phyloP scores from a whole-genome alignment of 2,329 filamentous ascomycete genomes.

The Colletotrichum tropicale region DNA sequence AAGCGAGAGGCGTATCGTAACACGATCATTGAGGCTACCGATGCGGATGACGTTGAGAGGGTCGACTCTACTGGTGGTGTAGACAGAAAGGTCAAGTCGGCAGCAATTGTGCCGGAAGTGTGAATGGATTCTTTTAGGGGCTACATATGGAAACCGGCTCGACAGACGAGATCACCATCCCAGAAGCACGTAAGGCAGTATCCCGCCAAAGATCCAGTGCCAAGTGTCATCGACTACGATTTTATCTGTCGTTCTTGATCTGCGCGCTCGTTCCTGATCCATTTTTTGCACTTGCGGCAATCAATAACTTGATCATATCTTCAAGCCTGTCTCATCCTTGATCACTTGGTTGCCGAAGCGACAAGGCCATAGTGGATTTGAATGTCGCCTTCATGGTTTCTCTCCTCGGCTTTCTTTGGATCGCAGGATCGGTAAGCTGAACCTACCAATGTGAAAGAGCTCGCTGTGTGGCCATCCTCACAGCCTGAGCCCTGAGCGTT shows the following conservation, averaged over 20 bases:
- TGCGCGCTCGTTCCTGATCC: too few species aligned
- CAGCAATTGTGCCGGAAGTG: slow-evolving; percentile 1
- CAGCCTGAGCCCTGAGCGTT: background rate
- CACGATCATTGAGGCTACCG: background rate
- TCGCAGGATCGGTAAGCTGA: background rate
- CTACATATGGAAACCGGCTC: background rate
- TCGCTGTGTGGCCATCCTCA: background rate
- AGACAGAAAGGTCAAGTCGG: background rate
- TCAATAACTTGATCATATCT: too few species aligned
- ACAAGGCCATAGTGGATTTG: background rate
- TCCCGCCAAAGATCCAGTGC: too few species aligned
- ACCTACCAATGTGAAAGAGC: too few species aligned
- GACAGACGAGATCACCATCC: background rate
- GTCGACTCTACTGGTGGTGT: background rate
- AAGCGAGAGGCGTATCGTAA: background rate
- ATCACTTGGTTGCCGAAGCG: slow-evolving; percentile 29
- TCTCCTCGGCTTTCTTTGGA: background rate
- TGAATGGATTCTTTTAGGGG: background rate
- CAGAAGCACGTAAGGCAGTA: background rate
- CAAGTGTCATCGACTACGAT: too few species aligned
- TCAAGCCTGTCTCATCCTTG: background rate
- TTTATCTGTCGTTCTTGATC: too few species aligned
- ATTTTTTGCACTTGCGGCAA: too few species aligned
- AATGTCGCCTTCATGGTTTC: background rate
- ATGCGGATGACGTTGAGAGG: background rate